Base-by-base conservation (phyloP, 768 basidiomycete genomes). In the Termitomyces eurrhizus region DNA sequence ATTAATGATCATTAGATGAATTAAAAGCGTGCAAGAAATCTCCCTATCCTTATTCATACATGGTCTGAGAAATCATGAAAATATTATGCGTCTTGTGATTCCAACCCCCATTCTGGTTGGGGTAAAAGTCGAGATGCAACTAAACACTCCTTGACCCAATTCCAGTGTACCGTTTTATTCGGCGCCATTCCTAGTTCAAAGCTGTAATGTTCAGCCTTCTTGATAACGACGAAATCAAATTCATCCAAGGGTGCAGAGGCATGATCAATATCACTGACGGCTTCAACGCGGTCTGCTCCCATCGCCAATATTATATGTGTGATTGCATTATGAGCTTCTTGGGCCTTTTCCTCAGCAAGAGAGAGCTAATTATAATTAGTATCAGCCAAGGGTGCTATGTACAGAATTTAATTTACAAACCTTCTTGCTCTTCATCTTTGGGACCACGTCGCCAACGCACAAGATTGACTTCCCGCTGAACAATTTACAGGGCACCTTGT, bases 101-200 rank as follows among this genome's bases (percentile, higher is more conserved):
- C 61, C 26, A 50, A 21, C n/a, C 32, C 65, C 72, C 73, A 73
- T 29, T 65, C 61, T 3, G 75, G 75, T 11, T 75, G 69, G 46
- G 75, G 73, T 4, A 82, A 68, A 32, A 83, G 67, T 36, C 85
- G 76, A 14, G 87, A 86, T 16, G 87, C 80, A 61, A 90, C 80
- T 35, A 93, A 74, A 66, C 89, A 88, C 51, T 90, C 83, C 71
- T 93, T 94, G 44, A 93, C 82, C 90, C 90, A 93, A 18, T 72
- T 67, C 73, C 90, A 83, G 60, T 79, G 73, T 16, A 87, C 85
- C 18, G 74, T 77, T 26, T 67, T 76, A 16, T 52, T 13, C 7
- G 54, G 46, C 14, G 24, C 67, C 68, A 36, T 62, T 65, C 57
- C 64, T 44, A 73, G 64, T 44, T 72, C 65, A 8, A 69, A 62